A percentile compares a stretch with the other conserved stretches of the same genome.
Conservation (phyloP, 1,284 basidiomycete species). For the Trichosporon coremiiforme region DNA sequence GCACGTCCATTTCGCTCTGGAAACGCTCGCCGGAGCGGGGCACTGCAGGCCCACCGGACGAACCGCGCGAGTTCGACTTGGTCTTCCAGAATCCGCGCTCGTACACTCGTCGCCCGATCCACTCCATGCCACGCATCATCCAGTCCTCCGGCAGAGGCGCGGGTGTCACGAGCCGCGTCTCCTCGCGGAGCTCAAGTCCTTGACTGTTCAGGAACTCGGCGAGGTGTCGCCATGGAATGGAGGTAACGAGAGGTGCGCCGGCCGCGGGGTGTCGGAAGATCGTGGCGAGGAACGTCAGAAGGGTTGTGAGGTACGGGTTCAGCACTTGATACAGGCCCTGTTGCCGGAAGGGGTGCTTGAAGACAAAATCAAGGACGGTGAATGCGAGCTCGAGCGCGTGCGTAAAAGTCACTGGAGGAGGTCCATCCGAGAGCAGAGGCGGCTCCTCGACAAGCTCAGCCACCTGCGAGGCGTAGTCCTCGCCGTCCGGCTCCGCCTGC, state of each 20-base stretch:
- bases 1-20: slow-evolving; percentile 73
- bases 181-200: slow-evolving; percentile 63
- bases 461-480: slow-evolving; percentile 36
- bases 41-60: slow-evolving; percentile 59
- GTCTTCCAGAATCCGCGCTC: slow-evolving; percentile 84
- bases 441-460: slow-evolving; percentile 15
- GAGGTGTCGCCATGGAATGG: slow-evolving; percentile 82
- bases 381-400: slow-evolving; percentile 79
- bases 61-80: slow-evolving; percentile 52
- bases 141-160: slow-evolving; percentile 87
- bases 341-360: slow-evolving; percentile 65
- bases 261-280: slow-evolving; percentile 68
- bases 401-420: slow-evolving; percentile 66
- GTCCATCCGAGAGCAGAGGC: slow-evolving; percentile 36
- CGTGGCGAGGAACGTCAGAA: slow-evolving; percentile 85
- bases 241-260: slow-evolving; percentile 67
- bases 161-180: slow-evolving; percentile 59
- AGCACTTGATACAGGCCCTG: slow-evolving; percentile 65
- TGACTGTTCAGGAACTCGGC: slow-evolving; percentile 63
- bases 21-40: slow-evolving; percentile 49
- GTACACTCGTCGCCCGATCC: slow-evolving; percentile 84
- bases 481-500: slow-evolving; percentile 52
- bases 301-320: slow-evolving; percentile 82
- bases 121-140: slow-evolving; percentile 92
- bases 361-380: slow-evolving; percentile 70